Conservation (phyloP, 768 basidiomycete genomes). For the Chalciporus pseudorubinellus region DNA sequence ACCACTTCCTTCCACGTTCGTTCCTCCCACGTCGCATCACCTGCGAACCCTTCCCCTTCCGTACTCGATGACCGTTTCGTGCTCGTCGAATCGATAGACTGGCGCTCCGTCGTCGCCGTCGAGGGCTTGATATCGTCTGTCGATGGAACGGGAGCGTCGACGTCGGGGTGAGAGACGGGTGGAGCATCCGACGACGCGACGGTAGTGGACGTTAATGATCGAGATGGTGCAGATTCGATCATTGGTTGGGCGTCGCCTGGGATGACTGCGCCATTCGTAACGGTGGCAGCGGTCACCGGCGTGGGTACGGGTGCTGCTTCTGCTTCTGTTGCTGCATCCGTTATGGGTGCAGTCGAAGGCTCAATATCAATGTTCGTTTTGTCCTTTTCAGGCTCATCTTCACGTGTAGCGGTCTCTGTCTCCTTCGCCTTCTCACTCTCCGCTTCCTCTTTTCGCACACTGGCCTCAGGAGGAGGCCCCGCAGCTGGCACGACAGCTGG, state of each 20-base stretch:
- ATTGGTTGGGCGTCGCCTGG: not conserved
- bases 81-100: slow-evolving; percentile 22
- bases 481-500: too few species aligned
- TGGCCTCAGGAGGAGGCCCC: not conserved
- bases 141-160: not conserved
- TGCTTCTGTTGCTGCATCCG: not conserved
- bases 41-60: slow-evolving; percentile 48
- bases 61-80: slow-evolving; percentile 24
- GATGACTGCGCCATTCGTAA: not conserved
- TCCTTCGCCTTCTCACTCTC: not conserved
- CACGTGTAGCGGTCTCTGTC: not conserved
- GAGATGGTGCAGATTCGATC: too few species aligned
- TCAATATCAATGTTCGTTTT: not conserved
- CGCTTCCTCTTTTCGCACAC: not conserved
- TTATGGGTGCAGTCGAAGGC: not conserved
- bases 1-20: slow-evolving; percentile 79
- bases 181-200: not conserved
- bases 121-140: not conserved
- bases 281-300: not conserved
- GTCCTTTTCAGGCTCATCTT: not conserved
- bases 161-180: not conserved
- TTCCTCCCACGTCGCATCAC: slow-evolving; percentile 81
- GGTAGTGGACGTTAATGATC: not conserved
- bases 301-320: not conserved
- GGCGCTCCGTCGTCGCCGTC: not conserved